phyloP scores from a whole-genome alignment of 164 flowering plant species.

The Stephania yunnanensis region DNA sequence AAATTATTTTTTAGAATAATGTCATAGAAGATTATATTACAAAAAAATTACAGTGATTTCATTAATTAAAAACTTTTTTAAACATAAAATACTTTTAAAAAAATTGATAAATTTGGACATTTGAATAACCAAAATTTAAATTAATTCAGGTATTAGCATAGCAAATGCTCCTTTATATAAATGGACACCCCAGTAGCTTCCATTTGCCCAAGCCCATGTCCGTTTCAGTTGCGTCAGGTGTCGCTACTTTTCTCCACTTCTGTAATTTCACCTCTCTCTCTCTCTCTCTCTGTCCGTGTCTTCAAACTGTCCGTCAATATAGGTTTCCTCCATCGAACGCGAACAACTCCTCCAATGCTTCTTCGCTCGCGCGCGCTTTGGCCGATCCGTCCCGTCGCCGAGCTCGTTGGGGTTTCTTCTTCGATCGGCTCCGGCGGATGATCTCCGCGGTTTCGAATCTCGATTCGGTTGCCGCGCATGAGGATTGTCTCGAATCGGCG shows the following conservation, averaged over 20 bases:
- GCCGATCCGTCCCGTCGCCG: not conserved
- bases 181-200: too few species aligned
- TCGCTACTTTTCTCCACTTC: not conserved
- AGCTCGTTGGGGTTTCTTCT: not conserved
- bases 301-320: slow-evolving; percentile 1
- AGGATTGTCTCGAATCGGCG: slow-evolving; percentile 8
- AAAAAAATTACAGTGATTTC: too few species aligned
- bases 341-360: not conserved
- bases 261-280: not conserved
- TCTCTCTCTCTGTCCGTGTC: not conserved
- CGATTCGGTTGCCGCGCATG: not conserved
- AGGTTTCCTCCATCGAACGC: not conserved
- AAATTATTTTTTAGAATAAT: too few species aligned
- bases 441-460: slow-evolving; percentile 1
- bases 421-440: not conserved
- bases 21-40: too few species aligned
- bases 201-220: too few species aligned
- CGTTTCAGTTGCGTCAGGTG: not conserved
- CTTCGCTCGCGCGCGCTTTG: not conserved
- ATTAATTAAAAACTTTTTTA: too few species aligned
- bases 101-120: too few species aligned
- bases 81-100: too few species aligned
- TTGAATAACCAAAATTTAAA: too few species aligned
- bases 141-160: too few species aligned
- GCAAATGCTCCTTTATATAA: too few species aligned